Base-by-base conservation (phyloP, 2,329 filamentous ascomycete genomes). In the Botrytis byssoidea region DNA sequence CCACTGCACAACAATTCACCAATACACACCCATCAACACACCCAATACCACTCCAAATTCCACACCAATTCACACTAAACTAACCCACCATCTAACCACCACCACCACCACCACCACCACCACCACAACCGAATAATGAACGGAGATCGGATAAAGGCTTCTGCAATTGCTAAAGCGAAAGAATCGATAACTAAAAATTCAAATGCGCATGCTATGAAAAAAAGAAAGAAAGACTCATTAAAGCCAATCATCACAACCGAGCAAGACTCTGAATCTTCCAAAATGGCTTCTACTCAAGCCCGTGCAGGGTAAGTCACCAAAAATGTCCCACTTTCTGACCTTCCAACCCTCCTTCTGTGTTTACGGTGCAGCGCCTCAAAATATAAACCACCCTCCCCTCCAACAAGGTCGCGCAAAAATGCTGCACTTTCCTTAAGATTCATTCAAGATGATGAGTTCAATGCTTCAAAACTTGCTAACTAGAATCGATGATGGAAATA, bases 161-260 rank as follows among this genome's bases (percentile, higher is more conserved):
- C 79, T 64, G 87, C 87, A 79, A 88, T 89, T 83, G 85, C 87
- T 82, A 89, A 89, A 83, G 87, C 87, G 71, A 89, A 89, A 81
- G 84, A 87, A 79, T 86, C 87, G 75, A 86, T 86, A 55, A 75
- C 75, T 64, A 63, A 73, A 61, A 77, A 85, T 71, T 86, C 79
- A 69, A 81, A 86, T 82, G 84, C 84, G 74, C 86, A 84, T 80
- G 84, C 83, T 74, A 85, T 83, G 77, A 89, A 88, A 84, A 89
- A 89, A 85, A 84, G 87, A 75, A 85, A 87, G 82, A 89, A 89
- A 83, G 85, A 73, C 40, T 65, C 88, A 78, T 82, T 89, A 80
- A 88, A 89, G 83, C 88, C 87, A 79, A 89, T 89, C 79, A 88
- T 89, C 81, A 89, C 87, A 73, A 87, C 85, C 82, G 85, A 82